These are phyloP conservation scores for Periconia macrospinosa DNA, from an alignment of 2,329 filamentous ascomycete genomes.

Conservation along the genomic window DNA sequence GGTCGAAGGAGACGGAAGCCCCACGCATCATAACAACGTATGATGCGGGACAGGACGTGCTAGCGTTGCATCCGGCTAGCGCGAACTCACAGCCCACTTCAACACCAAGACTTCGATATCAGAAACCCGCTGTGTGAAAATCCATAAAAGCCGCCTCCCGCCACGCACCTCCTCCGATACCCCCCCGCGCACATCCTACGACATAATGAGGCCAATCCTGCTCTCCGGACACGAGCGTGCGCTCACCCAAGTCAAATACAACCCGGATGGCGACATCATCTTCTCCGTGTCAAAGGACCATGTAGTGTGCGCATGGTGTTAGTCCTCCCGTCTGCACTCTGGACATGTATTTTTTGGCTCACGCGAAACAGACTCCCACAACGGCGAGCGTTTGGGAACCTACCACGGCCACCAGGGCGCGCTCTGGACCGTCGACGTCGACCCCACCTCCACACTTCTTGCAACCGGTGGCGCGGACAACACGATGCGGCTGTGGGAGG, in stretches of 20 bases:
- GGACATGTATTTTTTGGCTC: constrained; percentile 16
- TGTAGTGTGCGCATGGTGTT: constrained; percentile 90
- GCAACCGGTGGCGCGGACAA: constrained; percentile 97
- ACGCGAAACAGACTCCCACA: constrained; percentile 67
- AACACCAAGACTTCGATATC: constrained; percentile 31
- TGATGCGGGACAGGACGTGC: constrained; percentile 15
- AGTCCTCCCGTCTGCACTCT: constrained; percentile 14
- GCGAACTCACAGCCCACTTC: constrained; percentile 25
- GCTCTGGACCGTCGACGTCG: constrained; percentile 97
- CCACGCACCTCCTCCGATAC: constrained; percentile 14
- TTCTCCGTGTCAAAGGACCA: constrained; percentile 97
- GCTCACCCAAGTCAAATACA: constrained; percentile 88
- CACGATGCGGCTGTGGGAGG: constrained; percentile 95
- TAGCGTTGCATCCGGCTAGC: constrained; percentile 21
- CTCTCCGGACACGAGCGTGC: constrained; percentile 96
- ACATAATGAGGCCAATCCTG: constrained; percentile 88
- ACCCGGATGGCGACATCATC: constrained; percentile 88
- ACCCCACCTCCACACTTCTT: constrained; percentile 87
- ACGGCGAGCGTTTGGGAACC: constrained; percentile 91
- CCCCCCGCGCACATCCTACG: constrained; percentile 7
- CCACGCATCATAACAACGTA: constrained; percentile 2
- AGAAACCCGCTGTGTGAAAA: constrained; percentile 31
- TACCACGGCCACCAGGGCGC: constrained; percentile 97
- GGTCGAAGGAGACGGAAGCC: not conserved
- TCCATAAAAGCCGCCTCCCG: constrained; percentile 23